A percentile compares a stretch with the other conserved stretches of the same genome.
Conservation (phyloP, 2,329 filamentous ascomycete genomes). For the Sporothrix euskadiensis region DNA sequence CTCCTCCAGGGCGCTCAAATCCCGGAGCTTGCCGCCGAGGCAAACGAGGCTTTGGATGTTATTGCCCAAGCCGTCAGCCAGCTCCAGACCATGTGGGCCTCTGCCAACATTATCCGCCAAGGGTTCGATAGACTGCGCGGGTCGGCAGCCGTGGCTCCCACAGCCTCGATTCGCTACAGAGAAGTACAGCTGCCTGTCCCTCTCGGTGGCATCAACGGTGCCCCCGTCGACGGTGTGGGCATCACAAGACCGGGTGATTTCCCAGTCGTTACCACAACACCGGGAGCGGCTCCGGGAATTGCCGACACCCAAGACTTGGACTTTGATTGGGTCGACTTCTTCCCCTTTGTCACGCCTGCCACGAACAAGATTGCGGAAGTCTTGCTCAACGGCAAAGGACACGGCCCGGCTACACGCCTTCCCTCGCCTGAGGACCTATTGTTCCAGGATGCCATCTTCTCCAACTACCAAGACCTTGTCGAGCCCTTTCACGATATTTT, state of each 20-base stretch:
- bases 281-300: background rate
- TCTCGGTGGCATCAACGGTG: background rate
- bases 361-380: constrained; percentile 19
- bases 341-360: constrained; percentile 23
- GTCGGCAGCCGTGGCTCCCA: background rate
- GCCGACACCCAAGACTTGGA: constrained; percentile 5
- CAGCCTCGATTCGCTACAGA: background rate
- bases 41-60: constrained; percentile 14
- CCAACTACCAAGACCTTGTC: constrained; percentile 18
- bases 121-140: constrained; percentile 17
- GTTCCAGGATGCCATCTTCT: constrained; percentile 18
- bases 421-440: constrained; percentile 14
- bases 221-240: background rate
- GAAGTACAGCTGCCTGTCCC: background rate
- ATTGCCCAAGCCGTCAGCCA: constrained; percentile 9
- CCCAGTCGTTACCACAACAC: background rate
- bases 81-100: constrained; percentile 21
- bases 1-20: constrained; percentile 4
- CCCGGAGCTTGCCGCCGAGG: constrained; percentile 16
- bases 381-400: constrained; percentile 15
- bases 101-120: constrained; percentile 19
- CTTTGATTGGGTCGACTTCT: constrained; percentile 20
- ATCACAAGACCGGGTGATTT: background rate
- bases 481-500: constrained; percentile 21
- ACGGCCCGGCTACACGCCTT: constrained; percentile 18